Conservation (phyloP, 768 basidiomycete species). For the Mrakia gelida region DNA sequence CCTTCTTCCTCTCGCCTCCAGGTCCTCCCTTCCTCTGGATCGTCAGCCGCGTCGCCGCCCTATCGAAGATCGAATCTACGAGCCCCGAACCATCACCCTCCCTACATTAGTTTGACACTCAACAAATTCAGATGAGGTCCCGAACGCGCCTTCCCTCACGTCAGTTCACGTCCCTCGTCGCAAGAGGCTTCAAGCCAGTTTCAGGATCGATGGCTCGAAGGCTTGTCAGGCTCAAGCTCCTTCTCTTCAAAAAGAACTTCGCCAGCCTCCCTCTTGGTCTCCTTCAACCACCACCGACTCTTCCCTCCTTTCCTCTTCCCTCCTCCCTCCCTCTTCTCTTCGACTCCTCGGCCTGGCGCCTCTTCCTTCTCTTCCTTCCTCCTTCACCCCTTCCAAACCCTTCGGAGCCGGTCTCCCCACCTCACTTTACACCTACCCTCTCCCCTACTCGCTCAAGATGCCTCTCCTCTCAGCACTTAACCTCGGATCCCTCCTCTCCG, state of each 20-base stretch:
- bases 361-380: neutral
- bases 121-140: no score
- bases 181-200: neutral
- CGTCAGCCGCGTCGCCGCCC: no score
- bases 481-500: constrained; percentile 7
- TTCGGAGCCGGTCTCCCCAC: neutral
- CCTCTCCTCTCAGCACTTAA: constrained; percentile 19
- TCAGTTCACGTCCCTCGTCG: neutral
- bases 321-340: neutral
- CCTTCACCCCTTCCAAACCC: neutral
- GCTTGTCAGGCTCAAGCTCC: neutral
- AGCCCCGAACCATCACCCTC: no score
- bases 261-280: neutral
- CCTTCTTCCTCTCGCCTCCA: no score
- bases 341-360: constrained; percentile 7
- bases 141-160: neutral
- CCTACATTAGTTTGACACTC: no score
- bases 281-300: constrained; percentile 1
- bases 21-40: no score
- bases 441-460: neutral
- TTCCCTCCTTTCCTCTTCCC: neutral
- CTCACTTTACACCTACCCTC: neutral
- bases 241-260: neutral
- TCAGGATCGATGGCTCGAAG: neutral
- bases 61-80: no score